phyloP scores from a whole-genome alignment of 345 rosid species.

The Atalantia buxifolia region DNA sequence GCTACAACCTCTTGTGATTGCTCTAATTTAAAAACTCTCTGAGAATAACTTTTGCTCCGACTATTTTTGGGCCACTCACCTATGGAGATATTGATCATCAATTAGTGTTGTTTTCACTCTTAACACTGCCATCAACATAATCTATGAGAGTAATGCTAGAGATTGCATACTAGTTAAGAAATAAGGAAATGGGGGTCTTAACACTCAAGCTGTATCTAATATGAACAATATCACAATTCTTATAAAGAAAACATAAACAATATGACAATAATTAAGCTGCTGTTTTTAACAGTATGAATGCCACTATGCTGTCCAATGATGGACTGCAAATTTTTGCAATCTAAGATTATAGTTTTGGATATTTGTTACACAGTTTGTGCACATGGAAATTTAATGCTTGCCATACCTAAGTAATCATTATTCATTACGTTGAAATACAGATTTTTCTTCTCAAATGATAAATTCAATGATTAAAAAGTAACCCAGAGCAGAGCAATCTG shows the following conservation, averaged over 20 bases:
- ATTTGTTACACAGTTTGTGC: not conserved
- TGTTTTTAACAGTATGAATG: not conserved
- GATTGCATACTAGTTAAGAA: not conserved
- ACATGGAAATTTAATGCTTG: not conserved
- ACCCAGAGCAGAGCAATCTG: not conserved
- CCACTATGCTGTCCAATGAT: not conserved
- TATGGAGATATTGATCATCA: not conserved
- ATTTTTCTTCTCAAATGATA: not conserved
- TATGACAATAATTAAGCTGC: not conserved
- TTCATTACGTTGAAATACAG: not conserved
- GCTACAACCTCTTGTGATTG: too few relatives aligned
- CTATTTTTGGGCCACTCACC: not conserved
- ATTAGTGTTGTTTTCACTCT: not conserved
- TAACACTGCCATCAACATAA: not conserved
- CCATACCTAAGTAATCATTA: not conserved
- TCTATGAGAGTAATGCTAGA: not conserved
- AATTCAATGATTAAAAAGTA: not conserved
- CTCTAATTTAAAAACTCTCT: not conserved
- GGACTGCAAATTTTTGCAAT: not conserved
- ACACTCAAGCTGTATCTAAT: not conserved
- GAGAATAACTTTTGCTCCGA: not conserved
- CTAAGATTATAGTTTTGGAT: not conserved
- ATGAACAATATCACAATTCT: not conserved
- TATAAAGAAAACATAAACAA: not conserved
- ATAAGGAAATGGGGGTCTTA: not conserved